Percentiles rank a stretch among this genome's conserved stretches.
phyloP scores from a whole-genome alignment of 805 yeast genomes.

The Diddensiella caesifluorescens region DNA sequence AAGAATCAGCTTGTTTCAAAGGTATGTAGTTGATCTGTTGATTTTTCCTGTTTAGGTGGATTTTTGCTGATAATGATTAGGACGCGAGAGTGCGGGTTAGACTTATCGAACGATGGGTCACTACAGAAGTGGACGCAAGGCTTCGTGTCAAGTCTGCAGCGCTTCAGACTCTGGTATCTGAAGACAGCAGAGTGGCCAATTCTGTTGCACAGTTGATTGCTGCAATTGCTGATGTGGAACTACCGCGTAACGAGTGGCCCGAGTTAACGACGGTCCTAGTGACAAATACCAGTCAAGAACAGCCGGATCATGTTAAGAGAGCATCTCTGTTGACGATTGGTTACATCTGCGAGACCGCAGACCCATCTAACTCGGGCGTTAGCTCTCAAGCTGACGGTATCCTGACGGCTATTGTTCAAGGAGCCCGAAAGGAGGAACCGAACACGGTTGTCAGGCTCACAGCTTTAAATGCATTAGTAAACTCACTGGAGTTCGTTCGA shows the following conservation, averaged over 20 bases:
- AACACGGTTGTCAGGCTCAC: slow-evolving; percentile 72
- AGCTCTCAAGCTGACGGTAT: slow-evolving; percentile 86
- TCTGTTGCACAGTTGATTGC: slow-evolving; percentile 93
- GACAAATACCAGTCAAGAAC: slow-evolving; percentile 74
- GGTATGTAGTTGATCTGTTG: not conserved
- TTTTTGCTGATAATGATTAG: not conserved
- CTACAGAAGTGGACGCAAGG: slow-evolving; percentile 51
- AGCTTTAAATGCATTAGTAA: slow-evolving; percentile 86
- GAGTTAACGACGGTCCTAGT: slow-evolving; percentile 79
- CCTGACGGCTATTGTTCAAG: slow-evolving; percentile 92
- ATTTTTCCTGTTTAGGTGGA: not conserved
- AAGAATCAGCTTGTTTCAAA: slow-evolving; percentile 87
- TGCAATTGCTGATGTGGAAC: slow-evolving; percentile 92
- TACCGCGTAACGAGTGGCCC: slow-evolving; percentile 85
- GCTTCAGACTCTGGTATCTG: slow-evolving; percentile 55
- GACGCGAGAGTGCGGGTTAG: slow-evolving; percentile 53
- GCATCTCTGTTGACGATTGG: slow-evolving; percentile 88
- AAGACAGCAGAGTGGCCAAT: slow-evolving; percentile 74
- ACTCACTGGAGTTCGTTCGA: slow-evolving; percentile 84
- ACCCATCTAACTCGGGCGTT: slow-evolving; percentile 71
- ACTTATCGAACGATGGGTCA: slow-evolving; percentile 71
- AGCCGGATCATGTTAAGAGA: slow-evolving; percentile 74
- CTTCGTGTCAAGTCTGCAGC: slow-evolving; percentile 58
- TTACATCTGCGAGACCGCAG: slow-evolving; percentile 91
- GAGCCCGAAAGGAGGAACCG: slow-evolving; percentile 81